Base-by-base conservation (phyloP, 306 rosid genomes). In the Cucurbita argyrosperma region DNA sequence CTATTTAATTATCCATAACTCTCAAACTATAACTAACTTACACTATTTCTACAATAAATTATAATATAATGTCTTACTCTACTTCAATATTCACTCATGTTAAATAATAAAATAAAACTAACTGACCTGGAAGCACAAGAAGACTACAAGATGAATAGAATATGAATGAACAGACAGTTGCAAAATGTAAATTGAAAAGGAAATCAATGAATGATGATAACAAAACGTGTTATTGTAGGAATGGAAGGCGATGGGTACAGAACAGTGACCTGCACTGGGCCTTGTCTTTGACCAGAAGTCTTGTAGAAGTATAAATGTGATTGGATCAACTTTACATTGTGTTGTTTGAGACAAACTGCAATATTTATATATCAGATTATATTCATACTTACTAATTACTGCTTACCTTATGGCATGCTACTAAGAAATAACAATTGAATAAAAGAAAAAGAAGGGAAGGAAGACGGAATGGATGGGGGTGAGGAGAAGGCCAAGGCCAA, bases 281-380 rank as follows among this genome's bases (percentile, higher is more conserved):
- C 70, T 63, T 39, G 16, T 62, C n/a, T 8, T 63, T 39, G 50
- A 63, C 50, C 16, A 63, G n/a, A 63, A 40, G 70, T 63, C 70
- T 50, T 39, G 70, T 63, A 40, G 50, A 63, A 63, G 70, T 63
- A 63, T 63, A 63, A 63, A 63, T 63, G 47, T 63, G 50, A 39
- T 63, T 39, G 70, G 70, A 63, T 39, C 30, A 63, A 63, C 70
- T 63, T 63, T 63, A 63, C 70, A 63, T 13, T 40, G 50, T n/a
- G 70, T 40, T 18, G 26, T 63, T 39, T 63, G 43, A 63, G 70
- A 63, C 70, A 39, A 39, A 63, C 50, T 63, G 49, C 40, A 63
- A 38, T 38, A 63, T 63, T 39, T 38, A 63, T 62, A 62, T 14
- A 63, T 42, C 15, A 63, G 26, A 39, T 63, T 63, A 63, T 63